Base-by-base conservation (phyloP, 2,329 filamentous ascomycete genomes). In the Xylariaceae sp. region DNA sequence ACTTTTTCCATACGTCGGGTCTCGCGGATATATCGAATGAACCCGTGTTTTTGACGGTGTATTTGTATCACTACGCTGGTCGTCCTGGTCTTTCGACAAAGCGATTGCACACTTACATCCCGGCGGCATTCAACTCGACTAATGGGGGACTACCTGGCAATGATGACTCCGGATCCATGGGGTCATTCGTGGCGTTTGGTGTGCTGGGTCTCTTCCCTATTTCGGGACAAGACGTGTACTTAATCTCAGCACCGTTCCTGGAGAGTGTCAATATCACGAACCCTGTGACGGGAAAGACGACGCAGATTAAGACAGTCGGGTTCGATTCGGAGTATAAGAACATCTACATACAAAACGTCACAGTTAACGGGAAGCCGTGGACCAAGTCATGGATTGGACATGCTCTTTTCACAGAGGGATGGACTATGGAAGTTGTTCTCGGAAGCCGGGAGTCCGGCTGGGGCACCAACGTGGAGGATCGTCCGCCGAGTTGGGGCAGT, bases 111-210 rank as follows among this genome's bases (percentile, higher is more conserved):
- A 76, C 71, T 47, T 85, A 85, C 60, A 84, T 86, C 47, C 83
- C 83, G 0, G 74, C 74, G 0, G 73, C 78, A 34, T 86, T 86
- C 72, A 84, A 84, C 68, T 74, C 76, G 9, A 76, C 78, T 0
- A 57, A 77, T 1, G 70, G 69, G 3, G 83, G 84, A 0, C 76
- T 86, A 16, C 80, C 83, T 0, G 84, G 83, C 0, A 86, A 86
- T 60, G 83, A 85, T 43, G 82, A 86, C 63, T 78, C 75, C 15
- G 83, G 83, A 0, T 80, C 83, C 2, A 85, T 86, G 82, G 82
- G 81, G 2, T 76, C 76, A 0, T 86, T 84, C 51, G 73, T 77
- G 1, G 77, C 74, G 0, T 73, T 85, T 3, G 74, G 76, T 18
- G 83, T 85, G 79, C 76, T 85, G 63, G 83, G 82, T 0, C 68